Evolutionary conservation across 768 basidiomycete species (phyloP).

Genomic region (Phlebiopsis flavidoalba): DNA sequence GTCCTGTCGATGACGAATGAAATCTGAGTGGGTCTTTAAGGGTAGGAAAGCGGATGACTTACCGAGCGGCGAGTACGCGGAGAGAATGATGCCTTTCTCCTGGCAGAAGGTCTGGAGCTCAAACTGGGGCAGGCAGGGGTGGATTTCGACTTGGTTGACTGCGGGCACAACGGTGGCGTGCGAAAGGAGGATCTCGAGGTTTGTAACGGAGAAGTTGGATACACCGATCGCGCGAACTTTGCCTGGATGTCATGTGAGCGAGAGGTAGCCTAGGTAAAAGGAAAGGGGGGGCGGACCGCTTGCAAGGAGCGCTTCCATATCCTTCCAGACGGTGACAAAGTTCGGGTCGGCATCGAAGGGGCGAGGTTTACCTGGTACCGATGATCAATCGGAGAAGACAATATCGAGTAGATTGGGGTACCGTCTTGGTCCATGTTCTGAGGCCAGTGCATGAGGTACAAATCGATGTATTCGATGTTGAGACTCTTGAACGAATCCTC

Average conservation of each 20-base stretch:
- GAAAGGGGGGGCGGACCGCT: constrained; percentile 17
- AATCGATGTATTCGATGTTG: constrained; percentile 32
- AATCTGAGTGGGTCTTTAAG: too few relatives aligned
- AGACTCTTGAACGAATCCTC: constrained; percentile 25
- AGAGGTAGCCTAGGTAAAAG: neutral
- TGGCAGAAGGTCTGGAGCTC: constrained; percentile 53
- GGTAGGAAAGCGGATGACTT: neutral
- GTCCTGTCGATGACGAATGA: neutral
- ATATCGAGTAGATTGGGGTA: neutral
- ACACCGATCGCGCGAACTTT: constrained; percentile 29
- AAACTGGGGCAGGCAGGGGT: constrained; percentile 65
- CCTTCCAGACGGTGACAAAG: constrained; percentile 30
- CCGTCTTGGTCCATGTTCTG: neutral
- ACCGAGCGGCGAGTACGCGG: constrained; percentile 32
- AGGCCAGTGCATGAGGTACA: constrained; percentile 36
- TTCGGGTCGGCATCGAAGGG: constrained; percentile 14
- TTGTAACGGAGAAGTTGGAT: constrained; percentile 36
- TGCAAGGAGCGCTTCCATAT: constrained; percentile 30
- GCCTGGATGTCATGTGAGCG: neutral
- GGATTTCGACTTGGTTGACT: constrained; percentile 65
- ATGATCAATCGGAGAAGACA: too few relatives aligned
- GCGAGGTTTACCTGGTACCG: neutral
- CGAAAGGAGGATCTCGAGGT: constrained; percentile 33
- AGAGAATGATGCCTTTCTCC: constrained; percentile 52
- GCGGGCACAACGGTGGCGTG: constrained; percentile 53